Base-by-base conservation (phyloP, 768 basidiomycete species). In the Boletus speciosus region DNA sequence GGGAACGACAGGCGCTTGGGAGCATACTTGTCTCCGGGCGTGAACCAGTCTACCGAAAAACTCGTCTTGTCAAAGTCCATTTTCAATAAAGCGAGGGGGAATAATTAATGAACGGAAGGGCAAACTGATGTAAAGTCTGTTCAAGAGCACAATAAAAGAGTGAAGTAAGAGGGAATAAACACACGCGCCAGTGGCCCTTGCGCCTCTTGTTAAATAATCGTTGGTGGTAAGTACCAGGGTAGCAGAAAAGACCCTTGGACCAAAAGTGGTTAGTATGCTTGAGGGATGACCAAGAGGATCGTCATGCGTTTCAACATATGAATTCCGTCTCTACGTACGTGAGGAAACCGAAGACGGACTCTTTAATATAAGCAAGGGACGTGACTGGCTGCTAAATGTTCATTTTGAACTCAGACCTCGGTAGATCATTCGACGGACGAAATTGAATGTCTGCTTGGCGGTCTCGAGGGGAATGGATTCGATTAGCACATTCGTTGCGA, bases 41-140 rank as follows among this genome's bases (percentile, higher is more conserved):
- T 65, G 48, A 60, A 71, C 59, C 64, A 69, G 43, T 70, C 69
- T 10, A 70, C 65, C 11, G 61, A 65, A 41, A 72, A 63, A 12
- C 58, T 68, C 11, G 70, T 63, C 54, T 61, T 66, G 60, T 58
- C 69, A 52, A 70, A 68, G 44, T 70, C 69, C 70, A 70, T 70
- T 36, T 57, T 56, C 53, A 61, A 60, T 48, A 45, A 39, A 45
- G 41, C 19, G 35, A 52, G 54, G 54, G 31, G 27, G 6, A n/a
- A 19, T 29, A 23, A 54, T 51, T 43, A 40, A 56, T 21, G 49
- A 61, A 47, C 29, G 48, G 42, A 49, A 45, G 43, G 32, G 36
- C 32, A 50, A 54, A 47, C 42, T 35, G n/a, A 27, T 49, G 31
- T 51, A 44, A 46, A 31, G 57, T 43, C 55, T 53, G 50, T 16